Evolutionary conservation across 1,284 basidiomycete genomes (phyloP).

Genomic region (Ganoderma lingzhi): DNA sequence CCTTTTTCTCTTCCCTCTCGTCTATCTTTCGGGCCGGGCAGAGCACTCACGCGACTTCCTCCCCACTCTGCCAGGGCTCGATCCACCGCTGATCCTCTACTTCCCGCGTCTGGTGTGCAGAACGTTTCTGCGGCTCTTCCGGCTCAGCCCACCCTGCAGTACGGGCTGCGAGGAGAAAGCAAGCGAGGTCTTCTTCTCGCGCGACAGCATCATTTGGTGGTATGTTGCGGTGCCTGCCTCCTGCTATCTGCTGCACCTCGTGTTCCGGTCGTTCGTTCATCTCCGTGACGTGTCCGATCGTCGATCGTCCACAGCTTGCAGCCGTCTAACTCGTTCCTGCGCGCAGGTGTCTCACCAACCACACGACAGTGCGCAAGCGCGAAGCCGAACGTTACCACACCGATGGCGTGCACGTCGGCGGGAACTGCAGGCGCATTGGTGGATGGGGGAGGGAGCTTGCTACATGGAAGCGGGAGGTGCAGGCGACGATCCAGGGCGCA

Average conservation of each 20-base stretch:
- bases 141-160: constrained; percentile 51
- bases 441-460: constrained; percentile 41
- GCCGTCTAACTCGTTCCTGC: not conserved
- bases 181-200: constrained; percentile 54
- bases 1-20: not conserved
- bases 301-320: not conserved
- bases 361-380: constrained; percentile 42
- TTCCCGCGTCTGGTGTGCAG: constrained; percentile 62
- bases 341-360: constrained; percentile 48
- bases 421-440: constrained; percentile 39
- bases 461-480: constrained; percentile 37
- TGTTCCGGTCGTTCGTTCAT: constrained; percentile 15
- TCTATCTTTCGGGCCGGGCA: not conserved
- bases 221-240: constrained; percentile 32
- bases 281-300: constrained; percentile 13
- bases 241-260: constrained; percentile 2
- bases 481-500: constrained; percentile 23
- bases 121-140: constrained; percentile 58
- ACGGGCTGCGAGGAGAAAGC: constrained; percentile 59
- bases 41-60: constrained; percentile 1
- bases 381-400: constrained; percentile 23
- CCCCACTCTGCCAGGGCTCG: constrained; percentile 56
- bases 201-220: constrained; percentile 66
- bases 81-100: constrained; percentile 66
- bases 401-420: constrained; percentile 37